Percentiles rank a stretch among this genome's conserved stretches.
These are phyloP conservation scores for Tranzscheliella williamsii DNA, from an alignment of 1,284 basidiomycete genomes.

Conservation along the genomic window DNA sequence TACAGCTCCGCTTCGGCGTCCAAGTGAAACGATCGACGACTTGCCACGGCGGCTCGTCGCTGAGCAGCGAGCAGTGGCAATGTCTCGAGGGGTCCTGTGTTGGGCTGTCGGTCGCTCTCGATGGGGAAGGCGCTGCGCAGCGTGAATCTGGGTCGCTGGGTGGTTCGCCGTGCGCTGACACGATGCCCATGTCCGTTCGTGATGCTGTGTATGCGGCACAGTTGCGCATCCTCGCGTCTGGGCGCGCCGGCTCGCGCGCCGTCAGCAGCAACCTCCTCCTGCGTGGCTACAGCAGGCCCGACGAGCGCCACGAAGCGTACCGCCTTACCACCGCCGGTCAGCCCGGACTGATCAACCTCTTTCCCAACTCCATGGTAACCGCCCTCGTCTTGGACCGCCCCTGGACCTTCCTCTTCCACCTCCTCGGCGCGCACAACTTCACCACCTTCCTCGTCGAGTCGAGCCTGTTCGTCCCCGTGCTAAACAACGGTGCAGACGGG, in stretches of 20 bases:
- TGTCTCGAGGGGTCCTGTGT: no score
- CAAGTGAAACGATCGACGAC: no score
- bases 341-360: slow-evolving; percentile 67
- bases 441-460: slow-evolving; percentile 74
- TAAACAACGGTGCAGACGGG: slow-evolving; percentile 63
- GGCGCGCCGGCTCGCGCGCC: not conserved
- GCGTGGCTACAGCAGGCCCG: slow-evolving; percentile 69
- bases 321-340: slow-evolving; percentile 10
- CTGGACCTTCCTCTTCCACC: slow-evolving; percentile 71
- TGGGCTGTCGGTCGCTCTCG: no score
- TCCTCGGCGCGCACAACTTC: slow-evolving; percentile 74
- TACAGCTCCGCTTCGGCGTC: no score
- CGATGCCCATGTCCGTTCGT: slow-evolving; percentile 8
- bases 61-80: no score
- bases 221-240: slow-evolving; percentile 9
- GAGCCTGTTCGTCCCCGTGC: slow-evolving; percentile 72
- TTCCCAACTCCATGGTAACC: slow-evolving; percentile 75
- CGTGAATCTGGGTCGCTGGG: no score
- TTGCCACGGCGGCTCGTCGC: no score
- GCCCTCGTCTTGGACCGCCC: slow-evolving; percentile 68
- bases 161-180: no score
- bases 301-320: slow-evolving; percentile 36
- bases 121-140: no score
- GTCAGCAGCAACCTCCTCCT: slow-evolving; percentile 66
- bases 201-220: slow-evolving; percentile 33